phyloP scores from a whole-genome alignment of 441 rosid genomes.

The Flueggea neowawraea region DNA sequence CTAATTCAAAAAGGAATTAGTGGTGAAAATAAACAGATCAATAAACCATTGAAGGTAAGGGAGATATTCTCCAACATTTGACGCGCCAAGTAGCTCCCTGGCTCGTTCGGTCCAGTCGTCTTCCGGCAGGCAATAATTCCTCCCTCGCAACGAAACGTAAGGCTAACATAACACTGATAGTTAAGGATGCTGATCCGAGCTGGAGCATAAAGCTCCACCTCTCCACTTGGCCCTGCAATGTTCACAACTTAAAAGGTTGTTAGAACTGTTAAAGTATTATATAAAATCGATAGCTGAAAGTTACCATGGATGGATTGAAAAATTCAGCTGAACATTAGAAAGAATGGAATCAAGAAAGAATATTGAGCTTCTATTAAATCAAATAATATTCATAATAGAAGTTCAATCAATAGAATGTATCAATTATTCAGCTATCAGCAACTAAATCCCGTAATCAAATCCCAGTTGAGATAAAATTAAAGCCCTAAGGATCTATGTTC shows the following conservation, averaged over 20 bases:
- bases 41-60: too few relatives aligned
- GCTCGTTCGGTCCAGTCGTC: too few relatives aligned
- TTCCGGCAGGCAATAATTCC: too few relatives aligned
- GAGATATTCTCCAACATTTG: too few relatives aligned
- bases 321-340: neutral
- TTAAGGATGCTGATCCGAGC: too few relatives aligned
- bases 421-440: conserved; percentile 5
- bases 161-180: too few relatives aligned
- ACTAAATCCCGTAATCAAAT: conserved; percentile 22
- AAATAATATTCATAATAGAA: conserved; percentile 9
- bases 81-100: too few relatives aligned
- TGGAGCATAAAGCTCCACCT: neutral
- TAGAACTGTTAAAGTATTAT: neutral
- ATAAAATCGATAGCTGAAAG: neutral
- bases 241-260: conserved; percentile 21
- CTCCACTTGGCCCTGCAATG: conserved; percentile 24
- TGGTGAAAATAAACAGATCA: too few relatives aligned
- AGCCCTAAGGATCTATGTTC: conserved; percentile 29
- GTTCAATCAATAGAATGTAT: conserved; percentile 15
- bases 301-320: neutral
- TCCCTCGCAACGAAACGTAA: too few relatives aligned
- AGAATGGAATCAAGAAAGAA: conserved; percentile 1
- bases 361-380: conserved; percentile 19
- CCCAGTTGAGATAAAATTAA: conserved; percentile 9
- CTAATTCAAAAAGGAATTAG: too few relatives aligned